These are phyloP conservation scores for Fusarium secorum DNA, from an alignment of 2,329 filamentous ascomycete genomes.

Conservation along the genomic window DNA sequence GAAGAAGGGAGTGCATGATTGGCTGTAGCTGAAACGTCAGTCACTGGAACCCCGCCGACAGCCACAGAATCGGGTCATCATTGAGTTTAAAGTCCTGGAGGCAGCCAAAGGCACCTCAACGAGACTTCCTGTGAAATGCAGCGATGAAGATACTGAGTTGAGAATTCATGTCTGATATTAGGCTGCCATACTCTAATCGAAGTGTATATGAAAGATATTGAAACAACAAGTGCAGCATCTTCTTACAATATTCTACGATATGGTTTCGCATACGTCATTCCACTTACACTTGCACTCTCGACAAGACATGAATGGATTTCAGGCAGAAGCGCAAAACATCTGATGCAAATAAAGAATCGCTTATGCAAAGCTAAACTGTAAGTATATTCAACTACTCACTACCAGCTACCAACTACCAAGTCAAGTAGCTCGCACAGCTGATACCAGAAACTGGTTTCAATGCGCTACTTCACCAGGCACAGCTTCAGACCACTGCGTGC, in stretches of 20 bases:
- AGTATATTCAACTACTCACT: not conserved
- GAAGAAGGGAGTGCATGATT: not conserved
- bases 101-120: constrained; percentile 2
- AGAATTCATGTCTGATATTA: not conserved
- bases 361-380: not conserved
- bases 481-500: not conserved
- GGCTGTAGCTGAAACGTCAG: constrained; percentile 5
- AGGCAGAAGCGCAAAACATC: constrained; percentile 4
- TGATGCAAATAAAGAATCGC: not conserved
- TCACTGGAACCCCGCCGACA: constrained; percentile 12
- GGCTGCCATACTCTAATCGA: not conserved
- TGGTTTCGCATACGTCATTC: constrained; percentile 13
- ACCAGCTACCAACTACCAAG: rapidly evolving
- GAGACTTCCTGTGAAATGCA: not conserved
- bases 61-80: constrained; percentile 31
- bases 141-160: not conserved
- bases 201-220: not conserved
- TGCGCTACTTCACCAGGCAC: not conserved
- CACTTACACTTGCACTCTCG: constrained; percentile 10
- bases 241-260: not conserved
- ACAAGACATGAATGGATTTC: not conserved
- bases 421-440: not conserved
- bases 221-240: not conserved
- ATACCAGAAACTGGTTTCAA: not conserved
- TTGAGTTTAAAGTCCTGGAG: constrained; percentile 18